phyloP scores from a whole-genome alignment of 2,329 filamentous ascomycete species.

The Metarhizium anisopliae region DNA sequence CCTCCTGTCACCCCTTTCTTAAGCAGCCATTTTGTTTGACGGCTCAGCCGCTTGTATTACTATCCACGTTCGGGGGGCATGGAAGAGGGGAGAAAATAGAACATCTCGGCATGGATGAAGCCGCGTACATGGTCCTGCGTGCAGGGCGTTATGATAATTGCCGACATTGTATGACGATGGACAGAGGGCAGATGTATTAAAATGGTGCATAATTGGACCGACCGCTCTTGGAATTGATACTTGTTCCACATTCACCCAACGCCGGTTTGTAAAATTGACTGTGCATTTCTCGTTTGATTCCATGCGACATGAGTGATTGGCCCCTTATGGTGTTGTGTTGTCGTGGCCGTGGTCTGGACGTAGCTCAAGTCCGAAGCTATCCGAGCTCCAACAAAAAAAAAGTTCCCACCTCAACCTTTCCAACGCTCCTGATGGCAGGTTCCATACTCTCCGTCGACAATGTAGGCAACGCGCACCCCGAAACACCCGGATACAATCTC shows the following conservation, averaged over 20 bases:
- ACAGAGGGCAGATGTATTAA: neutral
- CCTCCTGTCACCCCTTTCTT: conserved; percentile 57
- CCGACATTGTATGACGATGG: neutral
- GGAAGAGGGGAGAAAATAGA: neutral
- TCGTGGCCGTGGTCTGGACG: neutral
- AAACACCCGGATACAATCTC: neutral
- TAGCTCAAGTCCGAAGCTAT: neutral
- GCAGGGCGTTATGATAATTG: neutral
- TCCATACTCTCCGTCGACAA: conserved; percentile 5
- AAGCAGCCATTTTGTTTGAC: conserved; percentile 15
- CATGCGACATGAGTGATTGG: neutral
- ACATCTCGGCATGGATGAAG: neutral
- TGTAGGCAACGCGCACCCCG: conserved; percentile 13
- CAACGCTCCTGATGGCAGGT: neutral
- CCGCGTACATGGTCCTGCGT: neutral
- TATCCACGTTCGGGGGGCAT: neutral
- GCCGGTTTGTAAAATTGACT: too few relatives aligned
- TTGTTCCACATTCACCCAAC: neutral
- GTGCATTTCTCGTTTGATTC: too few relatives aligned
- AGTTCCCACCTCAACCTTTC: neutral
- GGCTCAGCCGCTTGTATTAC: neutral
- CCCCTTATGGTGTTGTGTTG: neutral
- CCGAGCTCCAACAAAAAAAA: conserved; percentile 4
- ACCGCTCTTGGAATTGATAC: neutral
- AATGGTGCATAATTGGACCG: neutral